These are phyloP conservation scores for Malassezia japonica DNA, from an alignment of 1,284 basidiomycete species.

Conservation along the genomic window DNA sequence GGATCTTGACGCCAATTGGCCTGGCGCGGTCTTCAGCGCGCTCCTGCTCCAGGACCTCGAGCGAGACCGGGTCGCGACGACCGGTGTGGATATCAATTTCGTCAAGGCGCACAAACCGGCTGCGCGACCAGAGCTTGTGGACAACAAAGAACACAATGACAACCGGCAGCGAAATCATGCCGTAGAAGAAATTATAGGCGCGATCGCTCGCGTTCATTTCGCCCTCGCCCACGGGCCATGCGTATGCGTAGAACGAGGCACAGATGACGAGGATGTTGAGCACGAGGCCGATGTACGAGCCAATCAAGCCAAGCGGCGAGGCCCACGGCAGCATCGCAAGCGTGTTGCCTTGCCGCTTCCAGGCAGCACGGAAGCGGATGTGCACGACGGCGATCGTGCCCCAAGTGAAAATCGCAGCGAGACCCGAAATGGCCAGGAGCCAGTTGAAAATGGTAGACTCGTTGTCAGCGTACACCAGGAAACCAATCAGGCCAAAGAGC, in stretches of 20 bases:
- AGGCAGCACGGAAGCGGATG: constrained; percentile 50
- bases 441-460: constrained; percentile 49
- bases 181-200: constrained; percentile 51
- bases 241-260: constrained; percentile 27
- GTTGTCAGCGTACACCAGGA: constrained; percentile 35
- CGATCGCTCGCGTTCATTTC: constrained; percentile 28
- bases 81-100: constrained; percentile 38
- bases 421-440: constrained; percentile 53
- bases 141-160: constrained; percentile 32
- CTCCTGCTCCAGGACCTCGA: constrained; percentile 38
- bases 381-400: constrained; percentile 31
- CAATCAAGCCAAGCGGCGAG: constrained; percentile 51
- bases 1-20: constrained; percentile 26
- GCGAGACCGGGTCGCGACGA: constrained; percentile 28
- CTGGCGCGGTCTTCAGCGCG: constrained; percentile 28
- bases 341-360: constrained; percentile 52
- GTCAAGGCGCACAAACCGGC: constrained; percentile 19
- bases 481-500: constrained; percentile 37
- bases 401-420: constrained; percentile 54
- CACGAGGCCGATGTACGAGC: constrained; percentile 50
- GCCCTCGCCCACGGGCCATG: constrained; percentile 40
- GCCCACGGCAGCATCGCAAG: constrained; percentile 52
- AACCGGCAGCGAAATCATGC: constrained; percentile 49
- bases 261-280: constrained; percentile 33
- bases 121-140: constrained; percentile 29